These are phyloP conservation scores for Antrodiella citrinella DNA, from an alignment of 768 basidiomycete species.

Conservation along the genomic window DNA sequence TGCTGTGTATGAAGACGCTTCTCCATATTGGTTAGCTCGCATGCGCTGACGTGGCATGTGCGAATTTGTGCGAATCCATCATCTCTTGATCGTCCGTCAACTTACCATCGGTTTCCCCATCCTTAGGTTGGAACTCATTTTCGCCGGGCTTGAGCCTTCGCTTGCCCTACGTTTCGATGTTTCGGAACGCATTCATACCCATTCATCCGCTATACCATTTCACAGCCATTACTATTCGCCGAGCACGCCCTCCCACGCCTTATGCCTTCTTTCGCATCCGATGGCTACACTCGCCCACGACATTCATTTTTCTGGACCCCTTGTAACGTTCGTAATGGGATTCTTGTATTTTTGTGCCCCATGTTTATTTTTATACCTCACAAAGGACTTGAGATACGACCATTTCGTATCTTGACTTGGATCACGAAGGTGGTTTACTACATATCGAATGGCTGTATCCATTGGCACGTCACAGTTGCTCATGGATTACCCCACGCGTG, in stretches of 20 bases:
- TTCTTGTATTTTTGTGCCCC: background rate
- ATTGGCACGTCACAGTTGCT: background rate
- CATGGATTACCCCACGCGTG: background rate
- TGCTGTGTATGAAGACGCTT: background rate
- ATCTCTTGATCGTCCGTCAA: background rate
- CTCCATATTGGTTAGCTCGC: background rate
- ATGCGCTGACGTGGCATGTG: conserved; percentile 4
- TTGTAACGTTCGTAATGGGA: background rate
- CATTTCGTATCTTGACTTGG: too few species aligned
- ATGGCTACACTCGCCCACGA: background rate
- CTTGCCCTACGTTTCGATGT: too few species aligned
- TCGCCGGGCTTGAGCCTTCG: too few species aligned
- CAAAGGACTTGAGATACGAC: too few species aligned
- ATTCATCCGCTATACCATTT: background rate
- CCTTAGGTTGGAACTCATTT: too few species aligned
- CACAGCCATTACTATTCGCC: background rate
- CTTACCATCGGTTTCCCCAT: background rate
- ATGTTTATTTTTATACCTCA: too few species aligned
- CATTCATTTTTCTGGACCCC: background rate
- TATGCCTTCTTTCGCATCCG: background rate
- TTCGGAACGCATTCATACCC: background rate
- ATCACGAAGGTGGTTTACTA: too few species aligned
- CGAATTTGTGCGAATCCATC: conserved; percentile 5
- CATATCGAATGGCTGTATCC: background rate
- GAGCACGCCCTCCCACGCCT: background rate